These are phyloP conservation scores for Phyllostachys edulis DNA, from an alignment of 176 grass and related monocot species.

Conservation along the genomic window DNA sequence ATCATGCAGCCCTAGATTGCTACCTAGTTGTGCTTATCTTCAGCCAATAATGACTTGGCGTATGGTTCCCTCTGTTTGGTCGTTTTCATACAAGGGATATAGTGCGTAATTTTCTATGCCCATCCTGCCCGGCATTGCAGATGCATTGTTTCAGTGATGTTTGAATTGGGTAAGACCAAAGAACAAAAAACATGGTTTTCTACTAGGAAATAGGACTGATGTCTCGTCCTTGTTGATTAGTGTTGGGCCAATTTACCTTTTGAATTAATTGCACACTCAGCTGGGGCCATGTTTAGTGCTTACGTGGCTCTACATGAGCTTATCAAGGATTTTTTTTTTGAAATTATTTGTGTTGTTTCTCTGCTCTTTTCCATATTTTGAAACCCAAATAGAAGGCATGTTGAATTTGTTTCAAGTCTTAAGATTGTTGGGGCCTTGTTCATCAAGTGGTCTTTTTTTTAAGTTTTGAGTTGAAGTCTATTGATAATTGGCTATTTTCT, in stretches of 20 bases:
- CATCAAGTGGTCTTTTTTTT: background rate
- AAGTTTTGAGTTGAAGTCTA: background rate
- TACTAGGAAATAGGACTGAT: constrained; percentile 14
- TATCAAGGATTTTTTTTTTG: background rate
- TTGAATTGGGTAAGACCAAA: constrained; percentile 41
- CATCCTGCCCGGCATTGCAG: constrained; percentile 23
- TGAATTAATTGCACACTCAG: background rate
- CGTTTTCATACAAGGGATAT: constrained; percentile 25
- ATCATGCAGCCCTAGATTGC: constrained; percentile 39
- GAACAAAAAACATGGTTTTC: constrained; percentile 18
- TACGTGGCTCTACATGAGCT: background rate
- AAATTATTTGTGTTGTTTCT: background rate
- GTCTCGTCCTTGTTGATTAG: background rate
- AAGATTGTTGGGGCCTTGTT: background rate
- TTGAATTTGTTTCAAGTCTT: background rate
- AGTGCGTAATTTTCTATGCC: constrained; percentile 42
- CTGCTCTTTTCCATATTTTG: background rate
- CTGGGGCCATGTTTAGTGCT: background rate
- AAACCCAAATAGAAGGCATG: background rate
- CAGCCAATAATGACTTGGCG: constrained; percentile 39
- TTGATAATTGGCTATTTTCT: constrained; percentile 15
- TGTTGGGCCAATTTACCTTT: background rate
- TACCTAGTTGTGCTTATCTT: constrained; percentile 34
- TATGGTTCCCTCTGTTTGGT: constrained; percentile 14
- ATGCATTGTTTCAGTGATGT: constrained; percentile 35